A percentile compares a stretch with the other conserved stretches of the same genome.
Evolutionary conservation across 2,329 filamentous ascomycete genomes (phyloP).

Genomic region (Endothia cerciana): DNA sequence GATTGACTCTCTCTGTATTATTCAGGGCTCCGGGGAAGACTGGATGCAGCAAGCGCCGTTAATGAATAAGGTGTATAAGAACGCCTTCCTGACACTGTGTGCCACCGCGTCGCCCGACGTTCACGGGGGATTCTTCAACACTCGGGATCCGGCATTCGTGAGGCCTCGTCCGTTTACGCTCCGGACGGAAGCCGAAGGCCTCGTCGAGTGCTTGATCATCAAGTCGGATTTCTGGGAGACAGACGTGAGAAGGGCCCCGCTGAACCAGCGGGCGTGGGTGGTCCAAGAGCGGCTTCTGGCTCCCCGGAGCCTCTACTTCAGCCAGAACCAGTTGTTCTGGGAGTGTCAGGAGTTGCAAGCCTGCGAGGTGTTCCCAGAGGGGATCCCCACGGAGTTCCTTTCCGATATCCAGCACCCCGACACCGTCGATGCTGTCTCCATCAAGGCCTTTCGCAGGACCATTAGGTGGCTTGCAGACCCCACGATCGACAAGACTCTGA

Average conservation of each 20-base stretch:
- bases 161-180: neutral
- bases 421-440: neutral
- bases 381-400: neutral
- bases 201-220: constrained; percentile 8
- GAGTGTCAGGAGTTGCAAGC: constrained; percentile 23
- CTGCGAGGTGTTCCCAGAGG: constrained; percentile 18
- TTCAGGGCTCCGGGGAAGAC: constrained; percentile 31
- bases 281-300: constrained; percentile 26
- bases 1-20: constrained; percentile 36
- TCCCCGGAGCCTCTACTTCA: constrained; percentile 18
- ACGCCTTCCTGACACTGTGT: constrained; percentile 19
- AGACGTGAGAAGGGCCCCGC: constrained; percentile 6
- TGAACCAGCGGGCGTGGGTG: constrained; percentile 24
- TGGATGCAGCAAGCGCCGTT: constrained; percentile 31
- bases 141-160: neutral
- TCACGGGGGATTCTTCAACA: constrained; percentile 18
- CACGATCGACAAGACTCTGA: neutral
- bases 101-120: constrained; percentile 15
- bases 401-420: neutral
- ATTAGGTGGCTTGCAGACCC: neutral
- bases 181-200: neutral
- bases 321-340: constrained; percentile 21
- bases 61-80: constrained; percentile 37
- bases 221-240: constrained; percentile 21
- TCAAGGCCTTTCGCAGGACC: constrained; percentile 17